Evolutionary conservation across 1,139 yeast genomes (phyloP), one percentile per base, ranked within the genome.

Genomic region (Casaregolazyma suthepensis): DNA sequence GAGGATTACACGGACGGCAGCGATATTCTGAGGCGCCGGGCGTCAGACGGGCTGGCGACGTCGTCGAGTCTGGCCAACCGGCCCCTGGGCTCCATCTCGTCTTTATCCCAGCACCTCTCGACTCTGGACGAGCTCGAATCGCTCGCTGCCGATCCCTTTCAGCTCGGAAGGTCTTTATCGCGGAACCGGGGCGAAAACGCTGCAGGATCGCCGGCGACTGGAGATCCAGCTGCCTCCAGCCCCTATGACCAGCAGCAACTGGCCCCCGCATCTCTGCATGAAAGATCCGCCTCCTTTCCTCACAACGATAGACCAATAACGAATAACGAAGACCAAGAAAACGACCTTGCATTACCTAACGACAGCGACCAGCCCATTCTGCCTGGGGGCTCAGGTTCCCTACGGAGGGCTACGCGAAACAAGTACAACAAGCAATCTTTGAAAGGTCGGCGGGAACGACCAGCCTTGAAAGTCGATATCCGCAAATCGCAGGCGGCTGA

Each of bases 1-100:
- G 67, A 63, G 2, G 73, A 71, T 26, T 72, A 65, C 54, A 62
- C 63, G 20, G 76, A 73, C 54, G 76, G 73, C 13, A 67, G 74
- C 12, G 75, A 71, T 17, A 63, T 70, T 9, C 60, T 72, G 50
- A 59, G 57, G 53, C 54, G 65, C 13, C 57, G 61, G n/a, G 54
- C 58, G 43, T 58, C 52, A 53, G 56, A 49, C 40, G 47, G 52
- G n/a, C 46, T 61, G 5, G 49, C 53, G 5, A 43, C 51, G 12
- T 44, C 52, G 13, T 52, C 54, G 15, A 15, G 1, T 9, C 18
- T 31, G 22, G 26, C 48, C 12, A 38, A 38, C 35, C 23, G 29
- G 22, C 58, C 59, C 48, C 56, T 68, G 48, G 61, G 67, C 54
- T 62, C 66, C 18, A 61, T 65, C 26, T 56, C 61, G 22, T 57